Percentiles rank a stretch among this genome's conserved stretches.
phyloP scores from a whole-genome alignment of 495 filamentous ascomycete genomes.

The Cudoniella acicularis region DNA sequence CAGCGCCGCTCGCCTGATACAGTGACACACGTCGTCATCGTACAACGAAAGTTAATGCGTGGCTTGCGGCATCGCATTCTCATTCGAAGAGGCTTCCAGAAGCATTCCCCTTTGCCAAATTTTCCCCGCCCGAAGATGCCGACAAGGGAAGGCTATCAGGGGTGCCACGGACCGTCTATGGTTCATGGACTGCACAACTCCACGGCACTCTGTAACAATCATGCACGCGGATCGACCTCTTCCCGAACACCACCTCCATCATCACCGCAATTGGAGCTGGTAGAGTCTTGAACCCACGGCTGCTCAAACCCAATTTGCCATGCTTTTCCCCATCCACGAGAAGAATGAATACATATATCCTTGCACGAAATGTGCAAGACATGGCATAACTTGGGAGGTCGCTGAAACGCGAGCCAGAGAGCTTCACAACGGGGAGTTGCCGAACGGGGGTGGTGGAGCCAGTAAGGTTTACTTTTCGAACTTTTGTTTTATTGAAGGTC shows the following conservation, averaged over 20 bases:
- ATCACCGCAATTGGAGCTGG: neutral
- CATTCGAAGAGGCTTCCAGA: neutral
- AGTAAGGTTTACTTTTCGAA: neutral
- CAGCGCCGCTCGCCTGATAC: neutral
- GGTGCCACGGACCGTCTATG: neutral
- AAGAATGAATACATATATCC: neutral
- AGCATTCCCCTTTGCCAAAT: neutral
- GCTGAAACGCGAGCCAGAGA: neutral
- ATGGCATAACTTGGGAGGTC: neutral
- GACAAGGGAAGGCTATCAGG: neutral
- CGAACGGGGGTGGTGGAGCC: neutral
- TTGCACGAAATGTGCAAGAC: neutral
- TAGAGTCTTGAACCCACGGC: neutral
- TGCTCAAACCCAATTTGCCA: neutral
- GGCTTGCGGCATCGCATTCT: neutral
- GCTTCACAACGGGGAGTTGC: neutral
- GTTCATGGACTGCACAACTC: neutral
- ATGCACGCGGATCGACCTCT: neutral
- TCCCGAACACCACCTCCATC: neutral
- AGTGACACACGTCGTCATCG: neutral
- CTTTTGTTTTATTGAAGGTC: neutral
- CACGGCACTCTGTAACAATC: neutral
- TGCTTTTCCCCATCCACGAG: neutral
- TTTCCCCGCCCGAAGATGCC: neutral
- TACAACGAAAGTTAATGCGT: neutral